Evolutionary conservation across 176 grass and related monocot genomes (phyloP).

Genomic region (Phoenix dactylifera): DNA sequence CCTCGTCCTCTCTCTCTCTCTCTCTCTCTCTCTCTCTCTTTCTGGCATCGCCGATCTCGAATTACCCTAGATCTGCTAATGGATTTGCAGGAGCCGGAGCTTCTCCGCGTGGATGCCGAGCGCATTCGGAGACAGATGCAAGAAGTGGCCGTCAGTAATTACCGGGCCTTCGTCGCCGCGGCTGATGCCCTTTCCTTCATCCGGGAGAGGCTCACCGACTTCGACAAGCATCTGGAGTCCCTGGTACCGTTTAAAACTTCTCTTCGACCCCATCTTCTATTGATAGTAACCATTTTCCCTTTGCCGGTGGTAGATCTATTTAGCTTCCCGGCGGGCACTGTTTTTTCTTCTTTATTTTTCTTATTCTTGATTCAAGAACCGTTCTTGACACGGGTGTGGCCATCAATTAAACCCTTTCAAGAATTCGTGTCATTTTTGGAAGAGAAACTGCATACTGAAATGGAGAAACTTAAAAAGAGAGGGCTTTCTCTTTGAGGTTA

Average conservation of each 20-base stretch:
- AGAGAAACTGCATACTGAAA: no score
- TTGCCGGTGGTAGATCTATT: no score
- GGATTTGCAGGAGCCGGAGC: constrained; percentile 72
- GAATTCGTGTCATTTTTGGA: no score
- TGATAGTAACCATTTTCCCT: no score
- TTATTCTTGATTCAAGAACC: not conserved
- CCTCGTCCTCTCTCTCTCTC: not conserved
- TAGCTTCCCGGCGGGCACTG: not conserved
- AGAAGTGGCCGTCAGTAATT: constrained; percentile 98
- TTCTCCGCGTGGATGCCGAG: constrained; percentile 91
- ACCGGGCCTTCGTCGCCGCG: constrained; percentile 82
- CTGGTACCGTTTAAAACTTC: constrained; percentile 36
- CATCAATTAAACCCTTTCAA: no score
- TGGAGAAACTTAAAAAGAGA: no score
- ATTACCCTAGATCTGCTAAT: constrained; percentile 1
- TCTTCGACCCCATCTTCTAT: no score
- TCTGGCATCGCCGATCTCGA: no score
- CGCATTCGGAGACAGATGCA: constrained; percentile 97
- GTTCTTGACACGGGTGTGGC: no score
- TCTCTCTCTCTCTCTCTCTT: not conserved
- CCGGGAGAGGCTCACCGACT: constrained; percentile 70
- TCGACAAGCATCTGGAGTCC: constrained; percentile 77
- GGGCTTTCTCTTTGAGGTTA: no score
- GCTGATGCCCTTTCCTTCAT: constrained; percentile 94
- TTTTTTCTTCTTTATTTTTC: not conserved